Percentiles rank a stretch among this genome's conserved stretches.
Conservation (phyloP, 129 eudicot genomes). For the Lactuca saligna region DNA sequence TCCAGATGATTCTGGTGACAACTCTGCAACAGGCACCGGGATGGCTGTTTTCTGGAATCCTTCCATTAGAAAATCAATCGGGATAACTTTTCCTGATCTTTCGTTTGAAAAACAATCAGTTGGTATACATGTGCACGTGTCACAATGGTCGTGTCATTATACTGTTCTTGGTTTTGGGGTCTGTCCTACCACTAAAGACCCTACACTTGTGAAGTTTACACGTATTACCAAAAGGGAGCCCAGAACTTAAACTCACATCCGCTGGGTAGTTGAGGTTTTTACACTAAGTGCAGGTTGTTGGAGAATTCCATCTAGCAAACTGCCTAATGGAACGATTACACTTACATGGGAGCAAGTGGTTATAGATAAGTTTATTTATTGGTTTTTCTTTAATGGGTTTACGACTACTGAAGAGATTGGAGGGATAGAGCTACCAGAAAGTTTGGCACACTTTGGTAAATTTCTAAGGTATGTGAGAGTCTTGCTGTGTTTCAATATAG, state of each 20-base stretch:
- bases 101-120: too few relatives aligned
- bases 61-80: neutral
- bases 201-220: conserved; percentile 8
- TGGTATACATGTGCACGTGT: too few relatives aligned
- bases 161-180: conserved; percentile 15
- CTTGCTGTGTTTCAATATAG: neutral
- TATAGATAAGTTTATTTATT: neutral
- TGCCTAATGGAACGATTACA: neutral
- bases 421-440: neutral
- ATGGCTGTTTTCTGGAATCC: conserved; percentile 22
- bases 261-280: conserved; percentile 2
- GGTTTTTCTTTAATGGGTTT: neutral
- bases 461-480: neutral
- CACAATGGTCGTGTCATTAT: neutral
- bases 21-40: neutral
- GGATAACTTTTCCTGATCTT: neutral
- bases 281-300: neutral
- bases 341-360: neutral
- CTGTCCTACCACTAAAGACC: neutral
- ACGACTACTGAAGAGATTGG: conserved; percentile 2
- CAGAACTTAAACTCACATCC: too few relatives aligned
- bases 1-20: too few relatives aligned
- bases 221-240: too few relatives aligned
- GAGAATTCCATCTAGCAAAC: neutral
- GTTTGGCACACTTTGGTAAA: neutral